phyloP scores from a whole-genome alignment of 1,284 basidiomycete genomes.

The Cerrena zonata region DNA sequence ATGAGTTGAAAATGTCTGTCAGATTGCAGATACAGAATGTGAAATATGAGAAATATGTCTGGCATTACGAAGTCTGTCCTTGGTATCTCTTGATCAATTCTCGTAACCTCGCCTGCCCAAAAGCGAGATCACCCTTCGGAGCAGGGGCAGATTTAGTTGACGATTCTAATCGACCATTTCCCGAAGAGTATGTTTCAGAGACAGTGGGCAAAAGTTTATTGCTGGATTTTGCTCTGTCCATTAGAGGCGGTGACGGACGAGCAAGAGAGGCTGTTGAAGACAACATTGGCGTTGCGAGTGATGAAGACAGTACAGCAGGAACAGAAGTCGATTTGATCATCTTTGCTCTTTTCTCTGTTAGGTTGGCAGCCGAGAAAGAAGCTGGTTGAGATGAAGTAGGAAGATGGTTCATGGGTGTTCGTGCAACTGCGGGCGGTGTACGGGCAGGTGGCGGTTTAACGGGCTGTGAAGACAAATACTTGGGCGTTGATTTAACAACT shows the following conservation, averaged over 20 bases:
- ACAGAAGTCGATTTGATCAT: constrained; percentile 52
- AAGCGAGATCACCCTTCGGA: constrained; percentile 46
- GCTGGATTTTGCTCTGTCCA: constrained; percentile 14
- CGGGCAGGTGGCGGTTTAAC: not conserved
- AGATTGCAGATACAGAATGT: not conserved
- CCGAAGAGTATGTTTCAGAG: constrained; percentile 11
- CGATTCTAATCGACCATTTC: constrained; percentile 2
- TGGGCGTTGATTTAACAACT: constrained; percentile 1
- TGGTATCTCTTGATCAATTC: constrained; percentile 80
- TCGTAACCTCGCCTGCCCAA: constrained; percentile 67
- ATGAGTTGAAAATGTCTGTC: not conserved
- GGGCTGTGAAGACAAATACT: not conserved
- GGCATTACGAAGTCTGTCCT: constrained; percentile 17
- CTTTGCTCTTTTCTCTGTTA: constrained; percentile 26
- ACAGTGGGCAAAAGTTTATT: constrained; percentile 12
- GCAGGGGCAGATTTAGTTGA: constrained; percentile 15
- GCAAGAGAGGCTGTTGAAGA: constrained; percentile 71
- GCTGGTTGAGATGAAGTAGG: constrained; percentile 3
- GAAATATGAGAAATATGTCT: not conserved
- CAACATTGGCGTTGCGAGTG: constrained; percentile 61
- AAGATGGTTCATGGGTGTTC: constrained; percentile 2
- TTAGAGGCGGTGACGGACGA: constrained; percentile 32
- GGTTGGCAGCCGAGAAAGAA: constrained; percentile 16
- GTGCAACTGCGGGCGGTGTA: not conserved
- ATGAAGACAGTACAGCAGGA: constrained; percentile 62